Percentiles rank a stretch among this genome's conserved stretches.
Conservation (phyloP, 805 yeast genomes). For the Lipomyces sp. region DNA sequence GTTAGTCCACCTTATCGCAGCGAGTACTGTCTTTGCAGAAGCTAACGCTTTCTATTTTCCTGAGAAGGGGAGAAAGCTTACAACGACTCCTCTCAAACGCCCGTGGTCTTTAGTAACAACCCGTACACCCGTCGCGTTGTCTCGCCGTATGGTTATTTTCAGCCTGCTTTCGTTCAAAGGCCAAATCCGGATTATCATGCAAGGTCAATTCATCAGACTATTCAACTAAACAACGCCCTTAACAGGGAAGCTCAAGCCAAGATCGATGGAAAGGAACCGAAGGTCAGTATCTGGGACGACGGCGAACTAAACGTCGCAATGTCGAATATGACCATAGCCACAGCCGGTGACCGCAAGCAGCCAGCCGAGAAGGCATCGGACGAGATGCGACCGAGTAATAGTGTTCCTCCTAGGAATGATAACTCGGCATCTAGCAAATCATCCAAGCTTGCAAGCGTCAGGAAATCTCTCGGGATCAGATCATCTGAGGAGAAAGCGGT, state of each 20-base stretch:
- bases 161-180: not conserved
- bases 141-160: conserved; percentile 1
- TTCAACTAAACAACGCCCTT: not conserved
- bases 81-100: not conserved
- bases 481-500: conserved; percentile 2
- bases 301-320: not conserved
- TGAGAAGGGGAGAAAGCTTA: conserved; percentile 2
- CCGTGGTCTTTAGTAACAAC: not conserved
- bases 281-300: not conserved
- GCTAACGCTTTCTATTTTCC: not conserved
- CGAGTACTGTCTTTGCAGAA: not conserved
- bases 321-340: not conserved
- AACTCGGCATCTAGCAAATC: not conserved
- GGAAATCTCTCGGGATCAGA: conserved; percentile 1
- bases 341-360: not conserved
- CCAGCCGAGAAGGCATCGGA: not conserved
- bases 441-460: not conserved
- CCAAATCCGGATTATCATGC: not conserved
- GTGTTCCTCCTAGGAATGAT: not conserved
- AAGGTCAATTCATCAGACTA: not conserved
- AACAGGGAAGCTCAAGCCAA: not conserved
- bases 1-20: not conserved
- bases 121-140: not conserved
- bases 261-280: conserved; percentile 1
- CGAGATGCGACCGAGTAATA: not conserved